Conservation (phyloP, 1,284 basidiomycete genomes). For the Gymnopus androsaceus region DNA sequence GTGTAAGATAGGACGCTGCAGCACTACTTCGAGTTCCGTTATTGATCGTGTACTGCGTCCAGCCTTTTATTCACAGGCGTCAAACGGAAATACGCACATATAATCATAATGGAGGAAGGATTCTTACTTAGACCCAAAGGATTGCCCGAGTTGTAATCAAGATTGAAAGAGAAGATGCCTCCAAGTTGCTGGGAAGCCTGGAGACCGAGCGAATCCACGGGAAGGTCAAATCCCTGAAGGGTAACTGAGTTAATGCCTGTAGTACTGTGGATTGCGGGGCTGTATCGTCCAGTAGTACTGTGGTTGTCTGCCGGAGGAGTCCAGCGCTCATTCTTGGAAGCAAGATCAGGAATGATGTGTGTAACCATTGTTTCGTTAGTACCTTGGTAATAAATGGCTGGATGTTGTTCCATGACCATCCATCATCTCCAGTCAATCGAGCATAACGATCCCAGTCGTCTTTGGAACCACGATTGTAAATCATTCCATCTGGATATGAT, state of each 20-base stretch:
- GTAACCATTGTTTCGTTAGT: not conserved
- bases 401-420: slow-evolving; percentile 41
- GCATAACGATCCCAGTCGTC: slow-evolving; percentile 41
- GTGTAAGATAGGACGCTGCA: slow-evolving; percentile 8
- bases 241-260: slow-evolving; percentile 34
- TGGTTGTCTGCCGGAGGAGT: slow-evolving; percentile 32
- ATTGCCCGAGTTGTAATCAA: slow-evolving; percentile 40
- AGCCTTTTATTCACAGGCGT: slow-evolving; percentile 36
- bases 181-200: slow-evolving; percentile 32
- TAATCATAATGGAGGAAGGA: not conserved
- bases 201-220: slow-evolving; percentile 35
- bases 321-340: slow-evolving; percentile 30
- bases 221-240: slow-evolving; percentile 32
- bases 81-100: too few species aligned
- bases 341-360: not conserved
- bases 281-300: slow-evolving; percentile 30
- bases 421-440: slow-evolving; percentile 33
- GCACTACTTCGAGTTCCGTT: slow-evolving; percentile 10
- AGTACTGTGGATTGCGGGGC: slow-evolving; percentile 32
- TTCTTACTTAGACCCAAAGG: slow-evolving; percentile 36
- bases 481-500: slow-evolving; percentile 36
- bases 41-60: slow-evolving; percentile 30
- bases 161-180: slow-evolving; percentile 38
- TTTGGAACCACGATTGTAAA: slow-evolving; percentile 38
- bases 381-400: slow-evolving; percentile 35